A percentile compares a stretch with the other conserved stretches of the same genome.
These are phyloP conservation scores for Syzygium malaccense DNA, from an alignment of 441 rosid genomes.

Conservation along the genomic window DNA sequence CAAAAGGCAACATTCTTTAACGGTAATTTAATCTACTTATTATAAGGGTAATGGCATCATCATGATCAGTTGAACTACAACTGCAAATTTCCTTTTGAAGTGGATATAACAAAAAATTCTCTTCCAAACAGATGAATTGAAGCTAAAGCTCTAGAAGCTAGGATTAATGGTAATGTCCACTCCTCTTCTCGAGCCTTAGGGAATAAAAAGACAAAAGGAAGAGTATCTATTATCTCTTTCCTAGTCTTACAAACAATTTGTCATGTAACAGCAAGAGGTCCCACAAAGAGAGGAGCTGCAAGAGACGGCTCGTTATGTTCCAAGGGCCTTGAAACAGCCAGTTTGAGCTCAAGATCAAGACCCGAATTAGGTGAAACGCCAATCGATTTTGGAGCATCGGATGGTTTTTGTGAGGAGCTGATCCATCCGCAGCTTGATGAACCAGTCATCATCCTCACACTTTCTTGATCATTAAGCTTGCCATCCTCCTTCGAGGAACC, in stretches of 20 bases:
- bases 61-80: background rate
- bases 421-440: background rate
- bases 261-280: conserved; percentile 38
- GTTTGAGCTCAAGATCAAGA: conserved; percentile 58
- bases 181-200: background rate
- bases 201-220: background rate
- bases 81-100: background rate
- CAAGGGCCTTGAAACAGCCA: conserved; percentile 29
- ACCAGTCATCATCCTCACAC: background rate
- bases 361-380: background rate
- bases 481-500: background rate
- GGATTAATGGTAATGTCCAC: background rate
- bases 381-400: background rate
- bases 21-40: background rate
- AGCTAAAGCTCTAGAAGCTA: background rate
- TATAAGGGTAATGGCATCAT: background rate
- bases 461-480: conserved; percentile 9
- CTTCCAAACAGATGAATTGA: background rate
- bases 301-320: conserved; percentile 19
- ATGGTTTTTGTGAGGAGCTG: background rate
- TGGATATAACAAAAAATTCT: background rate
- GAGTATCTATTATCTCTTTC: background rate
- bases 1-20: background rate
- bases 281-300: conserved; percentile 11
- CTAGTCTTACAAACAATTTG: background rate